A percentile compares a stretch with the other conserved stretches of the same genome.
Conservation (phyloP, 345 rosid species). For the Adansonia digitata region DNA sequence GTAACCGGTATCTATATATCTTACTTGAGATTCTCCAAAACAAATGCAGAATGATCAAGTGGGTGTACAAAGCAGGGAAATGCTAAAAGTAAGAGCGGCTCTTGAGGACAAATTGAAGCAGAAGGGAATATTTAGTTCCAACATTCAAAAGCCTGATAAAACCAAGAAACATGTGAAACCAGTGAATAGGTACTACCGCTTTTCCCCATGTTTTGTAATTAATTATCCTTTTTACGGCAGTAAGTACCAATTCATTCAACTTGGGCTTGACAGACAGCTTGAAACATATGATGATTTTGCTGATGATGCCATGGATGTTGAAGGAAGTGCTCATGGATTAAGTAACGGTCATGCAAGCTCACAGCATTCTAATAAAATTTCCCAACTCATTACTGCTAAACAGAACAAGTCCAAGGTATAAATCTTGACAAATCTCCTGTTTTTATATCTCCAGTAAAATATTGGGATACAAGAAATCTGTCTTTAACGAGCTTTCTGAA, state of each 20-base stretch:
- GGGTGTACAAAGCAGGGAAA: conserved; percentile 70
- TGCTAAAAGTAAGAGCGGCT: conserved; percentile 79
- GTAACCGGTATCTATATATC: background rate
- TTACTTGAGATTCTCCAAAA: conserved; percentile 15
- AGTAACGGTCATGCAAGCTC: conserved; percentile 23
- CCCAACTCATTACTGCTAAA: conserved; percentile 44
- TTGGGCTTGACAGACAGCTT: conserved; percentile 47
- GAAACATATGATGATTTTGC: conserved; percentile 79
- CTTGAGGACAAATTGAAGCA: conserved; percentile 76
- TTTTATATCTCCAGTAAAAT: background rate
- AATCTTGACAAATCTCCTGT: background rate
- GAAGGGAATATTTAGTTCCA: conserved; percentile 44
- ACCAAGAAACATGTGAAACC: conserved; percentile 42
- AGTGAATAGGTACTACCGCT: conserved; percentile 48
- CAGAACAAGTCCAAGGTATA: conserved; percentile 60
- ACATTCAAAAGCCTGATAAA: conserved; percentile 42
- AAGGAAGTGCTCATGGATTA: conserved; percentile 23
- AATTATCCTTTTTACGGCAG: conserved; percentile 14
- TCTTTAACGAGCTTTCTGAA: background rate
- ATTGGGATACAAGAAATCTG: background rate
- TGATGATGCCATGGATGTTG: conserved; percentile 52
- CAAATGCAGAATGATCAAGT: conserved; percentile 51
- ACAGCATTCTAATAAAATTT: conserved; percentile 31
- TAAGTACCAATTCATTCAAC: conserved; percentile 14
- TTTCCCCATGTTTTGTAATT: background rate